Evolutionary conservation across 1,284 basidiomycete species (phyloP), one percentile per base, ranked within the genome.

Genomic region (Irpex sp.): DNA sequence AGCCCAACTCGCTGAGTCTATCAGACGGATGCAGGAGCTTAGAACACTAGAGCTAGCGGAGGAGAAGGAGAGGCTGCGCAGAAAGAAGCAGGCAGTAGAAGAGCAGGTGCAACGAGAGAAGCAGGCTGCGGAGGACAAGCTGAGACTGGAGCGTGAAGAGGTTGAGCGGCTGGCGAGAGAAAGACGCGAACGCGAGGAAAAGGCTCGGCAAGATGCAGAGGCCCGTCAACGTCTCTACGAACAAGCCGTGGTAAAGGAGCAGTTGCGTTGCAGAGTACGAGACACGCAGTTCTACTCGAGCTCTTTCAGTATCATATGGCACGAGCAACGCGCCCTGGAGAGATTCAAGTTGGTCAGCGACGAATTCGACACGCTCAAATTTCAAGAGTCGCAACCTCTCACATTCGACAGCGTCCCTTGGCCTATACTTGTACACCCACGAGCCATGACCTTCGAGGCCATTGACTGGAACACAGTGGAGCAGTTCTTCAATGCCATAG

Each of bases 401-500:
- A 64, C 59, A 13, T 51, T 64, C 36, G 51, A 52, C n/a, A 61
- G 62, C 47, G 55, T 64, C 2, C 62, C 62, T 3, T 64, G 62
- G 62, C 62, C 62, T 11, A 13, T 60, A 3, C 54, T 64, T 3
- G 17, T 5, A 21, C 36, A 31, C 8, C 69, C 64, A 7, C 21
- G 40, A 40, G 11, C 31, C 19, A 26, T 56, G 31, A 51, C 51
- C 4, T 21, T 57, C 19, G 59, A 60, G 5, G 51, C 17, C 19
- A 51, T 64, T 44, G 62, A 64, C 7, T 64, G 62, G 62, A 17
- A 47, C 15, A 52, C 21, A 31, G 59, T 64, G n/a, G 62, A 64
- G 55, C 48, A 49, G 21, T 64, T 64, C 59, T 64, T 64, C 55
- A 40, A 13, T 4, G 62, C 38, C 9, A 34, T 44, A 37, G 58